Percentiles rank a stretch among this genome's conserved stretches.
Evolutionary conservation across 768 basidiomycete species (phyloP).

Genomic region (Mycena maculata): DNA sequence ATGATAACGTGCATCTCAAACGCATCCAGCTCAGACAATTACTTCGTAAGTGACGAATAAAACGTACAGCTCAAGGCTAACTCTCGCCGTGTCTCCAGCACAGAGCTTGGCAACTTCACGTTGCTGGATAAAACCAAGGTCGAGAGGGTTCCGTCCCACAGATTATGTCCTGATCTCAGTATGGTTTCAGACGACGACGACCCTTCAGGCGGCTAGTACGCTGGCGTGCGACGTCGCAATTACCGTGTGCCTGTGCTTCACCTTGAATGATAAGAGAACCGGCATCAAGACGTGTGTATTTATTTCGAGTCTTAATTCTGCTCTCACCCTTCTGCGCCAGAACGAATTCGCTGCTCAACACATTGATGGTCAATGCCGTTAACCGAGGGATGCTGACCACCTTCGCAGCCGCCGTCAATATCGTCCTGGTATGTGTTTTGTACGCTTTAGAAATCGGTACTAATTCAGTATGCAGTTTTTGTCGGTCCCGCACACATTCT

Average conservation of each 20-base stretch:
- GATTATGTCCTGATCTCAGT: not conserved
- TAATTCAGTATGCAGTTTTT: slow-evolving; percentile 35
- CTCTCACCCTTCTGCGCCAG: slow-evolving; percentile 12
- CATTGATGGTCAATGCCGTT: slow-evolving; percentile 36
- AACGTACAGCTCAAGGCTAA: too few species aligned
- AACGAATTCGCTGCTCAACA: slow-evolving; percentile 36
- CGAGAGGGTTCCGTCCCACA: not conserved
- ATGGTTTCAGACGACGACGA: slow-evolving; percentile 22
- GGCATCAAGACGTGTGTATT: slow-evolving; percentile 5
- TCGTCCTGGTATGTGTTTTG: slow-evolving; percentile 32
- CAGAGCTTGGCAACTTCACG: not conserved
- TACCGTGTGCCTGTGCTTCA: slow-evolving; percentile 27
- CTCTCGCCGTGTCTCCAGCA: not conserved
- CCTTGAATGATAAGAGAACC: slow-evolving; percentile 25
- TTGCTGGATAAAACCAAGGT: not conserved
- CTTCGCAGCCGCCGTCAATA: slow-evolving; percentile 31
- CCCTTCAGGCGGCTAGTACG: slow-evolving; percentile 29
- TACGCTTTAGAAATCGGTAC: not conserved
- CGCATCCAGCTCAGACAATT: slow-evolving; percentile 2
- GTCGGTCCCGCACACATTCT: slow-evolving; percentile 34
- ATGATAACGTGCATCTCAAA: not conserved
- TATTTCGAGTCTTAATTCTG: too few species aligned
- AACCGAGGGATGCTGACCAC: slow-evolving; percentile 39
- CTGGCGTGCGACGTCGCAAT: slow-evolving; percentile 36
- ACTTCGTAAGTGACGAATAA: too few species aligned